Percentiles rank a stretch among this genome's conserved stretches.
These are phyloP conservation scores for Suillus alpinus DNA, from an alignment of 768 basidiomycete species.

Conservation along the genomic window DNA sequence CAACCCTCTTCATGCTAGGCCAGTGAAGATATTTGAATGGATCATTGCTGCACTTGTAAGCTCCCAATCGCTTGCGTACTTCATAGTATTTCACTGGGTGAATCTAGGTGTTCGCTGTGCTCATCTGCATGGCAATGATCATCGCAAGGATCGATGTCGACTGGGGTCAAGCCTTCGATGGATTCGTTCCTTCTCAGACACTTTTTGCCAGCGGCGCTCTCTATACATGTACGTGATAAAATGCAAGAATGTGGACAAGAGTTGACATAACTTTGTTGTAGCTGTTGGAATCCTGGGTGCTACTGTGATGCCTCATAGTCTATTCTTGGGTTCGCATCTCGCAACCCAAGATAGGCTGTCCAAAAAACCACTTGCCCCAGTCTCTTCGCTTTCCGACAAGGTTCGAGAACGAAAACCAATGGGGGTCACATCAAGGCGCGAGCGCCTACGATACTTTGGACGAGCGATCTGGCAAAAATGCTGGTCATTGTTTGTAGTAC, in stretches of 20 bases:
- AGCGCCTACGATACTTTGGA: neutral
- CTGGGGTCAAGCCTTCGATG: constrained; percentile 73
- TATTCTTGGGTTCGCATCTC: constrained; percentile 86
- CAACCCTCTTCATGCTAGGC: constrained; percentile 65
- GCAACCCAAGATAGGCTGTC: constrained; percentile 77
- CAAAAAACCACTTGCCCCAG: constrained; percentile 24
- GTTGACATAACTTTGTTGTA: constrained; percentile 23
- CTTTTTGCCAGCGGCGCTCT: constrained; percentile 55
- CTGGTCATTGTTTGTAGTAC: constrained; percentile 23
- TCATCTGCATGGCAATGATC: constrained; percentile 77
- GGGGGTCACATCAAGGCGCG: neutral
- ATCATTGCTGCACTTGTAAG: constrained; percentile 62
- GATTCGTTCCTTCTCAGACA: constrained; percentile 70
- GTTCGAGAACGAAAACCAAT: neutral
- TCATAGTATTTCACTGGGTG: too few species aligned
- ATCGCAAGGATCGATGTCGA: constrained; percentile 66
- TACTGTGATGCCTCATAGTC: constrained; percentile 90
- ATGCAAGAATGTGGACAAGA: constrained; percentile 9
- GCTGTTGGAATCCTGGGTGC: constrained; percentile 77
- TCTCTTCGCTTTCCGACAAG: neutral
- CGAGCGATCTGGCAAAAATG: neutral
- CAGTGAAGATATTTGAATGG: constrained; percentile 66
- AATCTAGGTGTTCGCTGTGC: constrained; percentile 70
- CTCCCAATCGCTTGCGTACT: neutral
- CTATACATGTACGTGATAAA: constrained; percentile 57